Evolutionary conservation across 306 rosid species (phyloP).

Genomic region (Vigna mungo): DNA sequence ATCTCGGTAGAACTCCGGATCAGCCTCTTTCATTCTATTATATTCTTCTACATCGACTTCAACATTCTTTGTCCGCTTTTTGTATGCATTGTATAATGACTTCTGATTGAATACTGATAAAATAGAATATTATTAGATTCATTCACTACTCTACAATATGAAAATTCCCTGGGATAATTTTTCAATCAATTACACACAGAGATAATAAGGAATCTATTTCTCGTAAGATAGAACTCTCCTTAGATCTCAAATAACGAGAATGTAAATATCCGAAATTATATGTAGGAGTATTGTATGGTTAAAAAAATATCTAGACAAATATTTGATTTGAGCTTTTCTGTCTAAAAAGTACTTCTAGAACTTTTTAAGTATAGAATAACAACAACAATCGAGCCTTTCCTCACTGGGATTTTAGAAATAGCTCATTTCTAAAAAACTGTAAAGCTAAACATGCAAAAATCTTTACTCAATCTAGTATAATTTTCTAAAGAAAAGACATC

Average conservation of each 20-base stretch:
- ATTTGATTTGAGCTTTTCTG: not conserved
- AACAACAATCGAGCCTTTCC: not conserved
- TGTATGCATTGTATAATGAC: constrained; percentile 85
- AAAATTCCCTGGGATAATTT: not conserved
- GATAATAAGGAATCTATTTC: constrained; percentile 3
- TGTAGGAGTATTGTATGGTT: not conserved
- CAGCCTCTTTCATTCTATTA: constrained; percentile 93
- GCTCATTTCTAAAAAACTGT: not conserved
- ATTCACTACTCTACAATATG: not conserved
- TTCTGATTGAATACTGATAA: constrained; percentile 91
- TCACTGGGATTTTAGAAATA: not conserved
- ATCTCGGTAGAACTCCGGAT: constrained; percentile 98
- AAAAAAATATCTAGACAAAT: constrained; percentile 11
- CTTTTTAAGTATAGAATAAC: constrained; percentile 14
- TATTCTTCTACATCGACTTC: constrained; percentile 80
- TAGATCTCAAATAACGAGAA: not conserved
- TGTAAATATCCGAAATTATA: not conserved
- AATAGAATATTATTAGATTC: constrained; percentile 34
- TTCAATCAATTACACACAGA: constrained; percentile 1
- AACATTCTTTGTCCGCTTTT: constrained; percentile 82
- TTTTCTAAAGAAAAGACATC: not conserved
- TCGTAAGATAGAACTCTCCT: not conserved
- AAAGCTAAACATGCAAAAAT: constrained; percentile 3
- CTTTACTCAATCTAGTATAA: not conserved
- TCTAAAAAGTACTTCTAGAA: constrained; percentile 4